A percentile compares a stretch with the other conserved stretches of the same genome.
These are phyloP conservation scores for Berkeleyomyces basicola DNA, from an alignment of 2,329 filamentous ascomycete species.

Conservation along the genomic window DNA sequence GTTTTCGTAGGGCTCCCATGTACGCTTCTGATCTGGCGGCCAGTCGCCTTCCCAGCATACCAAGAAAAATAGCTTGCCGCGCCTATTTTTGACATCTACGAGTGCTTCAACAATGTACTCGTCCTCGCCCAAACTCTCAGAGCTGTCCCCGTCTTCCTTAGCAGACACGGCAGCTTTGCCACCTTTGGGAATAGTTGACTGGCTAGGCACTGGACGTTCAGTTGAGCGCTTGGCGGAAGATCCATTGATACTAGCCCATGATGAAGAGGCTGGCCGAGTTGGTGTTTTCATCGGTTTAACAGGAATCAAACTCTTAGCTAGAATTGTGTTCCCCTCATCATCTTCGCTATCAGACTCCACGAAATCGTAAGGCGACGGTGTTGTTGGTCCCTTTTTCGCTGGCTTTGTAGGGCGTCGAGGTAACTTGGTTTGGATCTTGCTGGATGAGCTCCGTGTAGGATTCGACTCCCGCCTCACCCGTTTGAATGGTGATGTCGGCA, in stretches of 20 bases:
- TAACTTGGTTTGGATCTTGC: too few species aligned
- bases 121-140: constrained; percentile 8
- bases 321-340: neutral
- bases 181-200: neutral
- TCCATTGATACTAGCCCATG: constrained; percentile 3
- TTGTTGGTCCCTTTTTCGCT: neutral
- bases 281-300: neutral
- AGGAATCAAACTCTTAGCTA: neutral
- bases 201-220: neutral
- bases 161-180: too few species aligned
- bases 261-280: neutral
- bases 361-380: too few species aligned
- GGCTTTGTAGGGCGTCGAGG: neutral
- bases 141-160: neutral
- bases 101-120: constrained; percentile 26
- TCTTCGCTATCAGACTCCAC: neutral
- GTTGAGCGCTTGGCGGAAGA: neutral
- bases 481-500: neutral
- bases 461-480: neutral
- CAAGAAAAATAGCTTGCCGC: constrained; percentile 29
- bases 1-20: constrained; percentile 41
- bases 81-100: constrained; percentile 26
- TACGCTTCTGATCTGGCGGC: constrained; percentile 38
- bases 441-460: neutral
- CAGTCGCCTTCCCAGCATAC: constrained; percentile 42